Evolutionary conservation across 2,329 filamentous ascomycete genomes (phyloP), one percentile per base, ranked within the genome.

Genomic region (Alternaria solani): DNA sequence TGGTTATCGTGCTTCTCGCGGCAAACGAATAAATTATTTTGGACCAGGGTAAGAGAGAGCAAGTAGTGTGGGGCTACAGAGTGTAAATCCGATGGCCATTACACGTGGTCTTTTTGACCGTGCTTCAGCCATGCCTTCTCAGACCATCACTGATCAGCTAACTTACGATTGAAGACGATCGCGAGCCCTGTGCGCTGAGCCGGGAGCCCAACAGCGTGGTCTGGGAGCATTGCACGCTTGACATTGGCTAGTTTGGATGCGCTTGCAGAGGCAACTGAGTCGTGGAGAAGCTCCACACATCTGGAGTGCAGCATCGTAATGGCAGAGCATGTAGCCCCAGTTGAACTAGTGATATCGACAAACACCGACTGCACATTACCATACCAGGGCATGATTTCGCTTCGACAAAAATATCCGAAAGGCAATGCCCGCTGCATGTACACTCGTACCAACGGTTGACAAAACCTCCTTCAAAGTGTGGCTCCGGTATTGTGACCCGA

Each of bases 1-100:
- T 64, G 65, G 57, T 57, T 63, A 65, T 65, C 64, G 72, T 75
- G 73, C 72, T 74, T 74, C 67, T 69, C 74, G 73, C 73, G 74
- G 72, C 66, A 74, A 72, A 47, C 42, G 53, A 56, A 56, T 46
- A 59, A 56, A 59, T 52, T 52, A 26, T 32, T 39, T 38, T 47
- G 41, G 18, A n/a, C 51, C 55, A 44, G 54, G 42, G 38, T 12
- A 51, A 30, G 42, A 47, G 52, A 43, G 43, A 44, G 18, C 55
- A 54, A 42, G 54, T 39, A 36, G 55, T 51, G 57, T 41, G 51
- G 41, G 48, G 38, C 38, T 59, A 36, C 34, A 39, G 49, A 51
- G 46, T 41, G 48, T 41, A 55, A 56, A 49, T 51, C 49, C 58
- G 53, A 46, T 51, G 53, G 54, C 60, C 54, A 48, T 57, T 53